Base-by-base conservation (phyloP, 148 eudicot species). In the Fagopyrum homotropicum region DNA sequence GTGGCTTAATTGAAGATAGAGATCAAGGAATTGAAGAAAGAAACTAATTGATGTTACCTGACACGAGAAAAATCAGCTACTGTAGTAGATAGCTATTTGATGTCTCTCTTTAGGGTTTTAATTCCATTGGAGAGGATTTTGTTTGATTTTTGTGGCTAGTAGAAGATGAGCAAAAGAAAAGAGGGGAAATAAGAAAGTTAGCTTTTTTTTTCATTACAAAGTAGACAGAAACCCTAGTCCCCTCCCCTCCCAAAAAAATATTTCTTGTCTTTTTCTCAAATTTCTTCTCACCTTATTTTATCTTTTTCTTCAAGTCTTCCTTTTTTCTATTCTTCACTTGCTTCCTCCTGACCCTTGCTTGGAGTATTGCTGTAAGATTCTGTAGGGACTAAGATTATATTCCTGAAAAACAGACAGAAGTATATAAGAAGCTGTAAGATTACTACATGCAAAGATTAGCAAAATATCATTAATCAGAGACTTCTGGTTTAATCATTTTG, bases 251-350 rank as follows among this genome's bases (percentile, higher is more conserved):
- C 26, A 22, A 22, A 22, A 35, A 79, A 82, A 79, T 69, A 77
- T 77, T 72, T 74, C 78, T 80, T 83, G 83, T 80, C 85, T 46
- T 80, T 80, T 71, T 59, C 49, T 64, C 79, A 59, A 83, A 80
- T 80, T 77, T 78, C 79, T 75, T 63, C 77, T 63, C 48, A 73
- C 69, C 78, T 52, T 75, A 50, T 77, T 80, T 44, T 44, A 63
- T 17, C 22, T 49, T 11, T 73, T n/a, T 4, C 4, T 40, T 29
- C 12, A 16, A 14, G 1, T n/a, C 35, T 15, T 63, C 4, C 4
- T 64, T 17, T 55, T 72, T 61, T 51, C 17, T 76, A 17, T 45
- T 66, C 56, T 10, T 49, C 26, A n/a, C 66, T 60, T 60, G 15
- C 11, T 63, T 1, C n/a, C 12, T 63, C 69, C 69, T 66, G 71